Evolutionary conservation across 2,329 filamentous ascomycete genomes (phyloP).

Genomic region (Cadophora sp.): DNA sequence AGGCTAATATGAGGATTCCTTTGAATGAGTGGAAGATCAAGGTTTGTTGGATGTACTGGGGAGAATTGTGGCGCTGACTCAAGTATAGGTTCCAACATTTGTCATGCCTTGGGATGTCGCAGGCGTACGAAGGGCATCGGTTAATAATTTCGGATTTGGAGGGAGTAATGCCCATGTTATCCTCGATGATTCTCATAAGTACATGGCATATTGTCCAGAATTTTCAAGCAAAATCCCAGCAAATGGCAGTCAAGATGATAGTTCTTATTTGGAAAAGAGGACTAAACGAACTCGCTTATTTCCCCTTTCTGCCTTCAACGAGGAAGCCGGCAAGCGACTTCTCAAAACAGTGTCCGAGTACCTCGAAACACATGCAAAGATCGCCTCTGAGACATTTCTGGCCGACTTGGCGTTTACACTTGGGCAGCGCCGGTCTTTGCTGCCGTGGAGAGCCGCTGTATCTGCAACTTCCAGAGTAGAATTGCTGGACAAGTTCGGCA

Average conservation of each 20-base stretch:
- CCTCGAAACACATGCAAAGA: background rate
- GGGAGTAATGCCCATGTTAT: background rate
- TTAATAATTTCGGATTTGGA: background rate
- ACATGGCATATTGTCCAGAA: background rate
- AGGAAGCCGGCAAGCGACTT: background rate
- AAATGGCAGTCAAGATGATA: background rate
- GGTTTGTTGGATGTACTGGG: too few relatives aligned
- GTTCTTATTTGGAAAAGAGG: background rate
- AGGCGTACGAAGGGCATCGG: background rate
- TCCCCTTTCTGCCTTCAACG: background rate
- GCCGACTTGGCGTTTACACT: background rate
- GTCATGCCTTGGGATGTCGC: background rate
- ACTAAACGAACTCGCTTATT: background rate
- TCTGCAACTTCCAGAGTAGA: background rate
- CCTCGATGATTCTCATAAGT: background rate
- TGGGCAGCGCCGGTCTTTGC: background rate
- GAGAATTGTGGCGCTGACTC: too few relatives aligned
- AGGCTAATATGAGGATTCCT: background rate
- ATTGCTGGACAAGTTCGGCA: background rate
- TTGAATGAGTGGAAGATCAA: background rate
- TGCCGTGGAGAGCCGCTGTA: background rate
- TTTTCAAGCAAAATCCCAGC: too few relatives aligned
- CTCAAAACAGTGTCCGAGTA: background rate
- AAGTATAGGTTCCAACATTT: background rate
- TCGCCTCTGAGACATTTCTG: background rate